Percentiles rank a stretch among this genome's conserved stretches.
Conservation (phyloP, 805 yeast genomes). For the Barnettozyma populi region DNA sequence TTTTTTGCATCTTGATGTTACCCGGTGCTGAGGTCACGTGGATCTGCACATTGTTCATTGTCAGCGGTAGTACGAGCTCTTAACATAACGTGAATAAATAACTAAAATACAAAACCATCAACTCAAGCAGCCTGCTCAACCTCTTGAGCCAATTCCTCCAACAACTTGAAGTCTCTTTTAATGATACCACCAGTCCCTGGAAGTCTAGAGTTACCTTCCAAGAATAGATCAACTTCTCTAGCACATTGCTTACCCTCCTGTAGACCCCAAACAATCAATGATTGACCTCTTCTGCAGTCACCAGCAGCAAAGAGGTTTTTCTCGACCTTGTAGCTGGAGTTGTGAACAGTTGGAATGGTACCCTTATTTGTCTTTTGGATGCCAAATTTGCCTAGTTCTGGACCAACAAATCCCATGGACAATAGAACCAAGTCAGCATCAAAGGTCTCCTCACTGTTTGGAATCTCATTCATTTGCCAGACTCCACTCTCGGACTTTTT, state of each 20-base stretch:
- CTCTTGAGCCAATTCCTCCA: constrained; percentile 61
- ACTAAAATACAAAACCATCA: neutral
- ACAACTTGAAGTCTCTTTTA: constrained; percentile 70
- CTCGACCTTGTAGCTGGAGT: constrained; percentile 63
- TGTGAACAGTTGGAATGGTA: constrained; percentile 52
- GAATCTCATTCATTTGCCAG: constrained; percentile 98
- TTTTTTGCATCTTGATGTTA: neutral
- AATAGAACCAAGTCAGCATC: constrained; percentile 90
- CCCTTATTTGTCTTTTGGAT: constrained; percentile 75
- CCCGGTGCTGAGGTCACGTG: neutral
- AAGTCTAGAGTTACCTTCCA: constrained; percentile 73
- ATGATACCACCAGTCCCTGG: constrained; percentile 95
- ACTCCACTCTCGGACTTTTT: constrained; percentile 91
- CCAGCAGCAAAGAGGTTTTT: constrained; percentile 91
- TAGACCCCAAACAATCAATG: constrained; percentile 97
- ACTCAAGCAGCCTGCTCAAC: constrained; percentile 15
- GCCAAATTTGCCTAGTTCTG: constrained; percentile 75
- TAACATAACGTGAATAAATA: neutral
- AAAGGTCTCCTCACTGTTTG: constrained; percentile 90
- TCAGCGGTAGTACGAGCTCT: neutral
- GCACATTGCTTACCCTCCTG: constrained; percentile 99
- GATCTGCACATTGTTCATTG: neutral
- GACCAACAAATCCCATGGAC: constrained; percentile 98
- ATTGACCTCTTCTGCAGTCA: constrained; percentile 98
- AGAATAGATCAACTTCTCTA: constrained; percentile 75